Evolutionary conservation across 768 basidiomycete species (phyloP), one percentile per base, ranked within the genome.

Genomic region (Hemileccinum rubropunctum): DNA sequence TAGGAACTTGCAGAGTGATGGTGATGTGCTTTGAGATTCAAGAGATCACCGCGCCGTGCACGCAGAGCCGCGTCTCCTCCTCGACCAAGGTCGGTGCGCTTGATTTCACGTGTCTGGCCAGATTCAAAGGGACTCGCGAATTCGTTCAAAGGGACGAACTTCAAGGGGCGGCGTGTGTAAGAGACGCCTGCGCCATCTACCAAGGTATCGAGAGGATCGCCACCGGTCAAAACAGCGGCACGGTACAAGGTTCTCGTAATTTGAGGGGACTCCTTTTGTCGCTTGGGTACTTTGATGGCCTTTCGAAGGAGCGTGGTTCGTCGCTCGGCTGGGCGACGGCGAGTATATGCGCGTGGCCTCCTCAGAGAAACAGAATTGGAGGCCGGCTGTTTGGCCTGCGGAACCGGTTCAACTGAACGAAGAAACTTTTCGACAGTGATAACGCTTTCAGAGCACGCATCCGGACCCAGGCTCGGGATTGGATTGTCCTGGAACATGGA

Each of bases 401-500:
- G 17, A 14, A 12, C 14, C 12, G 21, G 35, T 42, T 47, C 51
- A 7, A 23, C 42, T 4, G 57, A 52, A 42, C 23, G 56, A 46
- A 67, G 58, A 43, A 68, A 67, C 11, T 10, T 39, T 20, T 68
- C 66, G 36, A 69, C 61, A 5, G 65, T 65, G 39, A 69, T 10
- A 8, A 48, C 17, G 10, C 43, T 48, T 47, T 52, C 42, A 8
- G 39, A 14, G n/a, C 20, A 6, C 35, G 2, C 28, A 27, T 23
- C 13, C 8, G n/a, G 30, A 2, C 4, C 23, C 6, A 6, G 23
- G 23, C 20, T 9, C 10, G n/a, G 30, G 4, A 43, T 26, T 7
- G 37, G 40, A 10, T 14, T 7, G 2, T 39, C 43, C 20, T 14
- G 26, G 12, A 20, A 15, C 6, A 17, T 21, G 2, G 45, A 43